Base-by-base conservation (phyloP, 2,329 filamentous ascomycete genomes). In the Calonectria leucothoes region DNA sequence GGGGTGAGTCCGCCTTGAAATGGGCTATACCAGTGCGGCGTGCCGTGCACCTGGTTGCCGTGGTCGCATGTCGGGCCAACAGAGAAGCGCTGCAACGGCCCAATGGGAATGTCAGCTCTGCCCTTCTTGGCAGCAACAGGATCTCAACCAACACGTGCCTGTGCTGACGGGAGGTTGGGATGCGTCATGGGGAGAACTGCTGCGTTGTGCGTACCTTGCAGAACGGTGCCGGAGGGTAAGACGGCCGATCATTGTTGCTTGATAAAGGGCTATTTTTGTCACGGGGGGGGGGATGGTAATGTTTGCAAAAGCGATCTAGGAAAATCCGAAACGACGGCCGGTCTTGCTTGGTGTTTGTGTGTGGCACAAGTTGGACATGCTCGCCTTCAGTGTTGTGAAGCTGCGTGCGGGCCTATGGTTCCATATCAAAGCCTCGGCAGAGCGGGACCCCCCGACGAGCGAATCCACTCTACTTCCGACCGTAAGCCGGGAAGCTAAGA, bases 161-260 rank as follows among this genome's bases (percentile, higher is more conserved):
- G 35, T 49, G 20, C 31, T 10, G 45, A 59, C 45, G 55, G 55
- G 23, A 65, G 39, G 39, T 27, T 39, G 29, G 31, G 15, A 49
- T 61, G 59, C 33, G 49, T 48, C 48, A 51, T 39, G 27, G 25
- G 15, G 42, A 33, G 33, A 61, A n/a, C 55, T 17, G 59, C 14
- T 35, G 17, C 25, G 45, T 37, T 37, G 31, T 29, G 55, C 52
- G 23, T 76, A 80, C 79, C 77, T 66, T 39, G 74, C 74, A 64
- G 64, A 66, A 52, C 74, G 74, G 74, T 70, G 66, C 20, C 51
- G 57, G 17, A 63, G 35, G 39, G 72, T 57, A 37, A 80, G 57
- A 52, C 73, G 77, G 48, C 73, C 66, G 52, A 80, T 73, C 79
- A 80, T 80, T 52, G 61, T 66, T 52, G 55, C 55, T 37, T 37